Evolutionary conservation across 2,329 filamentous ascomycete species (phyloP).

Genomic region (Torrubiella hemipterigena): DNA sequence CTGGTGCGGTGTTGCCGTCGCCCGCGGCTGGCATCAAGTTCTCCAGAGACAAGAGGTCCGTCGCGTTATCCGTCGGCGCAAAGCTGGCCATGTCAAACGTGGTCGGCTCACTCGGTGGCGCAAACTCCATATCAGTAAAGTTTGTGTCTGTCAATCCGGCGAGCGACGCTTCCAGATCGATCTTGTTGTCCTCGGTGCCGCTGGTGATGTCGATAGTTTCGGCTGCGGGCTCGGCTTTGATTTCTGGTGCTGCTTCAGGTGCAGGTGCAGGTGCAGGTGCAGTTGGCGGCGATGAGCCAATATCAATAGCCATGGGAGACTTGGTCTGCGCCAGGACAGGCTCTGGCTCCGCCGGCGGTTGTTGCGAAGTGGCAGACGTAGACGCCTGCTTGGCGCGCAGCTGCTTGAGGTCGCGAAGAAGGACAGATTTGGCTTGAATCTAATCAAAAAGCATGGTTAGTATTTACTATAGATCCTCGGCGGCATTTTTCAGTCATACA

Average conservation of each 20-base stretch:
- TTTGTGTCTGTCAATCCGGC: constrained; percentile 19
- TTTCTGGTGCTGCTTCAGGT: constrained; percentile 28
- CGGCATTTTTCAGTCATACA: constrained; percentile 22
- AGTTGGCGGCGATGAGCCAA: constrained; percentile 19
- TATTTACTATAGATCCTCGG: background rate
- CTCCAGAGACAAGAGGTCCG: constrained; percentile 17
- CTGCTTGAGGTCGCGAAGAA: constrained; percentile 40
- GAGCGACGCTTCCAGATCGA: constrained; percentile 5
- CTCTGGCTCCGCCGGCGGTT: constrained; percentile 11
- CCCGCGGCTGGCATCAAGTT: constrained; percentile 16
- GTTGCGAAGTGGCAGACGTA: constrained; percentile 8
- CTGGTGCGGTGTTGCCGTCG: constrained; percentile 5
- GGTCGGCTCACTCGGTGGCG: constrained; percentile 20
- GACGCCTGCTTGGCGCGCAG: constrained; percentile 16
- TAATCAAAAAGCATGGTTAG: constrained; percentile 11
- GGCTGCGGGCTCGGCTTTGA: constrained; percentile 42
- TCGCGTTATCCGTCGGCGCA: constrained; percentile 18
- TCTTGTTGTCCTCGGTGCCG: constrained; percentile 4
- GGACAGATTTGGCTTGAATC: constrained; percentile 39
- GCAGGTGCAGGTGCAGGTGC: constrained; percentile 3
- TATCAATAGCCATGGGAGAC: constrained; percentile 22
- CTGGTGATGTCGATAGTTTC: constrained; percentile 26
- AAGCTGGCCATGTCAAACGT: constrained; percentile 35
- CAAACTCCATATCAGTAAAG: constrained; percentile 47
- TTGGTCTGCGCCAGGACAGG: constrained; percentile 22